Conservation (phyloP, 148 eudicot species). For the Linanthus parryae region DNA sequence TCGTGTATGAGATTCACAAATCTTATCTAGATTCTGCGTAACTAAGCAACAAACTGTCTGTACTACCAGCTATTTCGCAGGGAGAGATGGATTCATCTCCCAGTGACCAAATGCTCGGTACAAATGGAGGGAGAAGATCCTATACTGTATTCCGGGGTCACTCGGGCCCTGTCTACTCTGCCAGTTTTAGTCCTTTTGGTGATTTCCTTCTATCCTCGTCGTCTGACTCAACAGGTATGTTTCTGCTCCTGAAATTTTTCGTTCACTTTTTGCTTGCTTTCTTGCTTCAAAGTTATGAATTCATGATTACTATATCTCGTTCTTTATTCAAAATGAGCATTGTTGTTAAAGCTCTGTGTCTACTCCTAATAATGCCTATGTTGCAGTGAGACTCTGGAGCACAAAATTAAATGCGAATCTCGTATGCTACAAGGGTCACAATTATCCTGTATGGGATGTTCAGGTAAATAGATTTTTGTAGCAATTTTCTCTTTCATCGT, state of each 20-base stretch:
- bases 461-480: conserved; percentile 51
- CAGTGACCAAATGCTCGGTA: conserved; percentile 36
- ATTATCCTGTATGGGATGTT: conserved; percentile 99
- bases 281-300: neutral
- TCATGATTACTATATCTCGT: neutral
- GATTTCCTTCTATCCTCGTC: conserved; percentile 94
- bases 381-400: conserved; percentile 96
- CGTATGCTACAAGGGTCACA: conserved; percentile 99
- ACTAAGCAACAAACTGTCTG: too few species aligned
- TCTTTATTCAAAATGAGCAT: neutral
- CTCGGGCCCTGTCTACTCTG: conserved; percentile 94
- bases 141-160: conserved; percentile 86
- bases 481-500: too few species aligned
- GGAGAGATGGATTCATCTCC: conserved; percentile 55
- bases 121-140: conserved; percentile 57
- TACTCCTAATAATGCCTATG: neutral
- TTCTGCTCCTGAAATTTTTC: conserved; percentile 13
- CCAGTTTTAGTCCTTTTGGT: conserved; percentile 82
- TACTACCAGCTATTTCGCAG: conserved; percentile 42
- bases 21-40: too few species aligned
- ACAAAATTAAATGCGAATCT: conserved; percentile 90
- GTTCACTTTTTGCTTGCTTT: conserved; percentile 1
- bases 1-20: too few species aligned
- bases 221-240: conserved; percentile 86
- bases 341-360: too few species aligned